Base-by-base conservation (phyloP, 495 filamentous ascomycete genomes). In the Aspergillus asperescens region DNA sequence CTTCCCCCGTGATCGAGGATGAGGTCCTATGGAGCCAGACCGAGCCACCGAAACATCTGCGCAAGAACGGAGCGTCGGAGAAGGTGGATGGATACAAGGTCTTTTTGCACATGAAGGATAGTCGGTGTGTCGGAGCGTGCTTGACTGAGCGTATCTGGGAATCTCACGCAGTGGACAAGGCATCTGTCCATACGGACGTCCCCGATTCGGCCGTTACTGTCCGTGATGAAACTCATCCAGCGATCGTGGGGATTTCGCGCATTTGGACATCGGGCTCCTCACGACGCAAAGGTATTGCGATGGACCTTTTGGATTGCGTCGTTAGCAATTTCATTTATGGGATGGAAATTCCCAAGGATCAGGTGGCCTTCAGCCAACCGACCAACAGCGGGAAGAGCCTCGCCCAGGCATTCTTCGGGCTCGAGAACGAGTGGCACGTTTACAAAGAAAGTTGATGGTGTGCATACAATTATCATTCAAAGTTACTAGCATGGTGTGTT, bases 351-450 rank as follows among this genome's bases (percentile, higher is more conserved):
- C 72, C 78, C 28, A 87, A 84, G 66, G 69, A 75, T 24, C 63
- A 76, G 57, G 75, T 89, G 25, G 85, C 85, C 18, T 88, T 88
- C 62, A 87, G 83, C 61, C 86, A 88, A 59, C 83, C 84, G n/a
- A 89, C 85, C 2, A 83, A 83, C 60, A 86, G 81, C 60, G 85
- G 85, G 19, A 77, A 74, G 19, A 58, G 62, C 32, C 68, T 89
- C 52, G 85, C 86, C 9, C 73, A 78, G 63, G 75, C 73, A 34
- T 89, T 85, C 69, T 88, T 86, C 53, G 77, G 76, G 16, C 23
- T 16, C 2, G 66, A 73, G 34, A 67, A 68, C 49, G 70, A 68
- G 42, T 80, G 77, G 77, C 74, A 74, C 69, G 75, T 79, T 31
- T 80, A 79, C 64, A 64, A 71, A 42, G 76, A 77, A 54, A 62